These are phyloP conservation scores for Trichoderma semiorbis DNA, from an alignment of 2,329 filamentous ascomycete genomes.

Conservation along the genomic window DNA sequence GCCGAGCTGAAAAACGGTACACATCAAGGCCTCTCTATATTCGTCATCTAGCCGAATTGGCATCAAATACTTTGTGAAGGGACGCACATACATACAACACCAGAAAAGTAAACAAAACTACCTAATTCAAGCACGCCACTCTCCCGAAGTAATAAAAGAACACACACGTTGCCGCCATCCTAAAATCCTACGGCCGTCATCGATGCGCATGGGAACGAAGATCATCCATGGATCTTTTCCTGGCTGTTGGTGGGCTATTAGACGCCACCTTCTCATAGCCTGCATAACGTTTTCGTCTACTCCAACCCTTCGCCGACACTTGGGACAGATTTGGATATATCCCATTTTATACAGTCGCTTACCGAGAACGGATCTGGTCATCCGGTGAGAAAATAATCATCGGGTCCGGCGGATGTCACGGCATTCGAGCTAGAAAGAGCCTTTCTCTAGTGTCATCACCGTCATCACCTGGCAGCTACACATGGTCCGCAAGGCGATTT, in stretches of 20 bases:
- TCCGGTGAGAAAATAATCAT: neutral
- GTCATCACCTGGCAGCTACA: neutral
- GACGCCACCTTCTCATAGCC: conserved; percentile 1
- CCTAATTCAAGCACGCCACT: neutral
- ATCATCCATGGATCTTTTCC: neutral
- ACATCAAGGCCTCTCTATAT: neutral
- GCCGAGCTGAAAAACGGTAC: neutral
- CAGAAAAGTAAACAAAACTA: neutral
- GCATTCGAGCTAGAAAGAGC: neutral
- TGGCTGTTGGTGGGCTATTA: neutral
- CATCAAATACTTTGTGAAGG: neutral
- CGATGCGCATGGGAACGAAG: neutral
- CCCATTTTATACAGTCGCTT: neutral
- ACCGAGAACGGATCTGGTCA: neutral
- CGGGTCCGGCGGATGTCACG: neutral
- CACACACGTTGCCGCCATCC: neutral
- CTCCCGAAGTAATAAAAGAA: neutral
- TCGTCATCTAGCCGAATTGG: neutral
- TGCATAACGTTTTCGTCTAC: neutral
- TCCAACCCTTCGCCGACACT: neutral
- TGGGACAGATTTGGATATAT: neutral
- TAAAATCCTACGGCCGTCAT: neutral
- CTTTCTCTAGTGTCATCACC: neutral
- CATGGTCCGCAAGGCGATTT: neutral
- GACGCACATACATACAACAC: neutral